Conservation (phyloP, 352 stramenopile genomes). For the Halophytophthora batemanensis region DNA sequence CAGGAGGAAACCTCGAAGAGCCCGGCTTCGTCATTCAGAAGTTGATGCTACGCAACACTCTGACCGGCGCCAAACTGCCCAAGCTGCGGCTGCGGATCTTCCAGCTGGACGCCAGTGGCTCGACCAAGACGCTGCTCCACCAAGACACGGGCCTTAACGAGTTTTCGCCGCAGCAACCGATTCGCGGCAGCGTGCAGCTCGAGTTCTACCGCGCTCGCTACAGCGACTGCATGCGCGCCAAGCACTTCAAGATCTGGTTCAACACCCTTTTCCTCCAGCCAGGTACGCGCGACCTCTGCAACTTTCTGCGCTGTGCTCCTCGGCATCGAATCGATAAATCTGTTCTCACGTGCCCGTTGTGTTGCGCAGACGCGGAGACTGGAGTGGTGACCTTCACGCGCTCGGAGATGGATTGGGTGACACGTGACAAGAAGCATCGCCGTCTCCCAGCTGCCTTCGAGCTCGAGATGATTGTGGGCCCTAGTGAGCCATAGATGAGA, state of each 20-base stretch:
- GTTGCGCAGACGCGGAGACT: conserved; percentile 29
- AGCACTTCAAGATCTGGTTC: conserved; percentile 79
- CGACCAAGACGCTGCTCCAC: conserved; percentile 37
- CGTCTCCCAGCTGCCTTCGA: conserved; percentile 63
- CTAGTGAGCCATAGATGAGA: conserved; percentile 13
- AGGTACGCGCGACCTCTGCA: conserved; percentile 12
- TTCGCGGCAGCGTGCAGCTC: conserved; percentile 52
- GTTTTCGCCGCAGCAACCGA: conserved; percentile 41
- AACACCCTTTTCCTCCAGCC: conserved; percentile 51
- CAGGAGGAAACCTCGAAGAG: conserved; percentile 17
- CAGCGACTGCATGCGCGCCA: conserved; percentile 40
- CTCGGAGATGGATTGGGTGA: conserved; percentile 64
- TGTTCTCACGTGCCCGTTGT: background rate
- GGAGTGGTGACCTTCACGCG: conserved; percentile 36
- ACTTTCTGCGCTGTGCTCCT: background rate
- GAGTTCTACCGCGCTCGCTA: conserved; percentile 49
- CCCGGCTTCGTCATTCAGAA: conserved; percentile 30
- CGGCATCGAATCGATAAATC: conserved; percentile 1
- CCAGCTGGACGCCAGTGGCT: conserved; percentile 20
- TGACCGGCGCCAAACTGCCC: conserved; percentile 32
- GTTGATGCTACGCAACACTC: conserved; percentile 37
- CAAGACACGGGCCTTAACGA: conserved; percentile 47
- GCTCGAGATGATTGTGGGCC: conserved; percentile 43
- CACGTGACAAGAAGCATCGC: conserved; percentile 58
- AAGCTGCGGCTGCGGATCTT: conserved; percentile 53